These are phyloP conservation scores for Myriosclerotinia curreyana DNA, from an alignment of 2,329 filamentous ascomycete genomes.

Conservation along the genomic window DNA sequence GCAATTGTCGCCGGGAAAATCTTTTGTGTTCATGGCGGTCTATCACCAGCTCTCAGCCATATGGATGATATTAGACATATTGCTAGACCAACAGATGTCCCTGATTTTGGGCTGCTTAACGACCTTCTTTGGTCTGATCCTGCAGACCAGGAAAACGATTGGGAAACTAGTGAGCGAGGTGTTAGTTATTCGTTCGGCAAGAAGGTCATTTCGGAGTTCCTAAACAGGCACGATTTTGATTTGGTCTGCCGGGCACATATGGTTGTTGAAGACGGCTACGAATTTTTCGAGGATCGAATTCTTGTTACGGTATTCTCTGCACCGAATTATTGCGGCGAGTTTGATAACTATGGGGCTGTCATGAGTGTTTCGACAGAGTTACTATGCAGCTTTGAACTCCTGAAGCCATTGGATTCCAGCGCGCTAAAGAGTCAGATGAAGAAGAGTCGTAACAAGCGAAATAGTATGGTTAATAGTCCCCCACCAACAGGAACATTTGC, in stretches of 20 bases:
- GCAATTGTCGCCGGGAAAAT: constrained; percentile 98
- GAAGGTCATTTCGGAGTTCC: constrained; percentile 94
- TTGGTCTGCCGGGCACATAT: constrained; percentile 96
- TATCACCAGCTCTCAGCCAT: constrained; percentile 86
- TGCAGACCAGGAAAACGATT: constrained; percentile 95
- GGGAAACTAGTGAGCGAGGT: constrained; percentile 95
- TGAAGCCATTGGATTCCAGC: constrained; percentile 94
- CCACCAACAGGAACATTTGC: constrained; percentile 46
- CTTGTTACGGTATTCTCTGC: constrained; percentile 97
- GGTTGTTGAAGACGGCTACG: constrained; percentile 98
- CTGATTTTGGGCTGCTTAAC: constrained; percentile 92
- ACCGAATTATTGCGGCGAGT: constrained; percentile 98
- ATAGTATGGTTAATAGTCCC: constrained; percentile 93
- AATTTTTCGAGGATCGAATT: constrained; percentile 95
- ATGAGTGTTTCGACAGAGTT: constrained; percentile 96
- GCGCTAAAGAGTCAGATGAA: constrained; percentile 98
- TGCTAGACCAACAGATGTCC: constrained; percentile 91
- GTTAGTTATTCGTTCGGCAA: constrained; percentile 99
- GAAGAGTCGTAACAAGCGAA: constrained; percentile 90
- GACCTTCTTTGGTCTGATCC: constrained; percentile 97
- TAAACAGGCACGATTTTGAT: constrained; percentile 94
- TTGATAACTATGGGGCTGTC: constrained; percentile 98
- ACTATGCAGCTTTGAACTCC: constrained; percentile 92
- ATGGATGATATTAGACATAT: constrained; percentile 99
- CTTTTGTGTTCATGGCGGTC: constrained; percentile 92